These are phyloP conservation scores for Colletotrichum sp. DNA, from an alignment of 2,329 filamentous ascomycete species.

Conservation along the genomic window DNA sequence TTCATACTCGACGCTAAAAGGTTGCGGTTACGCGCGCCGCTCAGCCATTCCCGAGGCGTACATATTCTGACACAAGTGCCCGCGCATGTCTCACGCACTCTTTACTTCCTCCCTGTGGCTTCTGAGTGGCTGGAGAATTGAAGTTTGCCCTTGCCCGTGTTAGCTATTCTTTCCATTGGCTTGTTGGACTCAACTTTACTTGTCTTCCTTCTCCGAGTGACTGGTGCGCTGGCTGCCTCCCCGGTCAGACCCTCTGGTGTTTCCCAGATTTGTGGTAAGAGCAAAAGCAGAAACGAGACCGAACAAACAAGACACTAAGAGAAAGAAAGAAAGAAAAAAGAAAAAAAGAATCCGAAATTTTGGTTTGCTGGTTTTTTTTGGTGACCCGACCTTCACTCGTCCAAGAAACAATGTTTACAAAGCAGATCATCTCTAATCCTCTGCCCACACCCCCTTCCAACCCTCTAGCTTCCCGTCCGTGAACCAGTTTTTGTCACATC, in stretches of 20 bases:
- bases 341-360: not conserved
- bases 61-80: constrained; percentile 14
- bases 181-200: not conserved
- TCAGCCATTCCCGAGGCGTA: constrained; percentile 17
- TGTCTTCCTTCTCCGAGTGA: not conserved
- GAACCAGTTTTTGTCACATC: not conserved
- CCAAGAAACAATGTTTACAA: not conserved
- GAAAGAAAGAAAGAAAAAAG: not conserved
- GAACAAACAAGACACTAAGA: not conserved
- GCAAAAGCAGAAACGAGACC: not conserved
- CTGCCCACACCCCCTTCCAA: not conserved
- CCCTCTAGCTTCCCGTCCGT: not conserved
- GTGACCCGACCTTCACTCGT: not conserved
- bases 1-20: not conserved
- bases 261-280: not conserved
- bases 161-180: not conserved
- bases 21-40: not conserved
- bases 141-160: not conserved
- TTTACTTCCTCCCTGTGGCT: not conserved
- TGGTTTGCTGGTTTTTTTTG: not conserved
- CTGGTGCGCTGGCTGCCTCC: constrained; percentile 4
- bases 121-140: not conserved
- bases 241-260: not conserved
- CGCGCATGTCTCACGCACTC: constrained; percentile 8
- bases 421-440: not conserved